These are phyloP conservation scores for Hypoxylon sp. DNA, from an alignment of 2,329 filamentous ascomycete genomes.

Conservation along the genomic window DNA sequence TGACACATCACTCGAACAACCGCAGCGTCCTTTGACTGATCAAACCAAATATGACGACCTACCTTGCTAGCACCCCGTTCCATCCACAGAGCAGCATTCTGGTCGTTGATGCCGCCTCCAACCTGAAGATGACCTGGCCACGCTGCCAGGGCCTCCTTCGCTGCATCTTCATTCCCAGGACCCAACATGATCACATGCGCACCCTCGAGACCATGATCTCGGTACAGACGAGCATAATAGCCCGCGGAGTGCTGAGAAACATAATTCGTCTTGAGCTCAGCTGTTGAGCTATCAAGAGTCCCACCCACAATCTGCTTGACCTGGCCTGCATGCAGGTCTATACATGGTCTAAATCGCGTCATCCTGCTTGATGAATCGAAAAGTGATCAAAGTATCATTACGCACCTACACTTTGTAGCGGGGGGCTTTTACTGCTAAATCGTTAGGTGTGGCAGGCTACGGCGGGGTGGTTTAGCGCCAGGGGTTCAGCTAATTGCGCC, in stretches of 20 bases:
- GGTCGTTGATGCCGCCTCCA: slow-evolving; percentile 91
- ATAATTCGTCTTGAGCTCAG: slow-evolving; percentile 88
- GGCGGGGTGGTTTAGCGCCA: slow-evolving; percentile 22
- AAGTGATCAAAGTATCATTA: not conserved
- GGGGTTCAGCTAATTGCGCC: slow-evolving; percentile 12
- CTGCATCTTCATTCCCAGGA: slow-evolving; percentile 85
- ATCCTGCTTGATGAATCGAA: slow-evolving; percentile 64
- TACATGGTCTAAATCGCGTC: slow-evolving; percentile 96
- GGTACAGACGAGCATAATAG: slow-evolving; percentile 87
- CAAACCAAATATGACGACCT: slow-evolving; percentile 47
- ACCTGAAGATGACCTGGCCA: slow-evolving; percentile 90
- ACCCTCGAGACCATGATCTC: slow-evolving; percentile 78
- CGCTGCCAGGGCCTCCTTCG: slow-evolving; percentile 79
- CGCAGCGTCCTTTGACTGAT: not conserved
- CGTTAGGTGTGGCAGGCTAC: not conserved
- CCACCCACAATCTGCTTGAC: slow-evolving; percentile 99
- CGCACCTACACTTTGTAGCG: slow-evolving; percentile 13
- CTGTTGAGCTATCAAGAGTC: slow-evolving; percentile 79
- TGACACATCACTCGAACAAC: slow-evolving; percentile 1
- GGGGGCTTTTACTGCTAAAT: slow-evolving; percentile 38
- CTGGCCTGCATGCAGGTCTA: slow-evolving; percentile 96
- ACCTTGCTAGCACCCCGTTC: slow-evolving; percentile 91
- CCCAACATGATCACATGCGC: slow-evolving; percentile 98
- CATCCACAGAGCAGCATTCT: slow-evolving; percentile 89
- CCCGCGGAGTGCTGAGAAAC: slow-evolving; percentile 86